These are phyloP conservation scores for Lasiodiplodia sp. DNA, from an alignment of 2,329 filamentous ascomycete genomes.

Conservation along the genomic window DNA sequence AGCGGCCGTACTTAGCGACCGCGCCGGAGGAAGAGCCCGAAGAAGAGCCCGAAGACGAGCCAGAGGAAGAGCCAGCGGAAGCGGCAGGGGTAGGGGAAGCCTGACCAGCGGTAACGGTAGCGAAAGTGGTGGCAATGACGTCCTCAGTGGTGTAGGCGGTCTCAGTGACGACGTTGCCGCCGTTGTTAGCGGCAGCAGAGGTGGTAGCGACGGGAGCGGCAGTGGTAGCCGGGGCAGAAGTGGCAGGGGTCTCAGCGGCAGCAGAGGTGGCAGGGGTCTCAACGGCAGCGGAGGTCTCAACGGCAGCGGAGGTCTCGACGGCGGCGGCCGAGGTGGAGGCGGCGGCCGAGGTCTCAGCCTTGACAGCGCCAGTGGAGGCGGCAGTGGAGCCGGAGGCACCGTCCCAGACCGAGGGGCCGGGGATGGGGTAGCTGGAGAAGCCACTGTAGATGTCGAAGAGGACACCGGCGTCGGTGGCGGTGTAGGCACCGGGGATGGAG, in stretches of 20 bases:
- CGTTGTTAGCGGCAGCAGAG: constrained; percentile 35
- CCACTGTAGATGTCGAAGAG: constrained; percentile 52
- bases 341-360: constrained; percentile 31
- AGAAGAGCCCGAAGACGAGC: constrained; percentile 31
- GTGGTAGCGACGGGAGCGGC: constrained; percentile 28
- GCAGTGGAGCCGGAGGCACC: constrained; percentile 38
- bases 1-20: constrained; percentile 48
- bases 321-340: constrained; percentile 31
- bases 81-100: constrained; percentile 15
- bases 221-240: constrained; percentile 16
- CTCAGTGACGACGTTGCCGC: constrained; percentile 30
- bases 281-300: constrained; percentile 32
- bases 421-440: constrained; percentile 50
- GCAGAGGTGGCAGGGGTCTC: constrained; percentile 31
- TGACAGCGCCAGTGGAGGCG: constrained; percentile 33
- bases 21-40: constrained; percentile 32
- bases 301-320: constrained; percentile 31
- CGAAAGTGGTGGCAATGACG: constrained; percentile 30
- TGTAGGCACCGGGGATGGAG: constrained; percentile 55
- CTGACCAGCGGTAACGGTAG: constrained; percentile 29
- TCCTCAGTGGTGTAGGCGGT: constrained; percentile 30
- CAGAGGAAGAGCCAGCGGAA: constrained; percentile 29
- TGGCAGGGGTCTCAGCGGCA: constrained; percentile 19
- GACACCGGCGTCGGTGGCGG: constrained; percentile 48
- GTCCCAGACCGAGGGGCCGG: constrained; percentile 52